Percentiles rank a stretch among this genome's conserved stretches.
Evolutionary conservation across 371 early-diverging fungal species (phyloP).

Genomic region (Cladochytrium tenue): DNA sequence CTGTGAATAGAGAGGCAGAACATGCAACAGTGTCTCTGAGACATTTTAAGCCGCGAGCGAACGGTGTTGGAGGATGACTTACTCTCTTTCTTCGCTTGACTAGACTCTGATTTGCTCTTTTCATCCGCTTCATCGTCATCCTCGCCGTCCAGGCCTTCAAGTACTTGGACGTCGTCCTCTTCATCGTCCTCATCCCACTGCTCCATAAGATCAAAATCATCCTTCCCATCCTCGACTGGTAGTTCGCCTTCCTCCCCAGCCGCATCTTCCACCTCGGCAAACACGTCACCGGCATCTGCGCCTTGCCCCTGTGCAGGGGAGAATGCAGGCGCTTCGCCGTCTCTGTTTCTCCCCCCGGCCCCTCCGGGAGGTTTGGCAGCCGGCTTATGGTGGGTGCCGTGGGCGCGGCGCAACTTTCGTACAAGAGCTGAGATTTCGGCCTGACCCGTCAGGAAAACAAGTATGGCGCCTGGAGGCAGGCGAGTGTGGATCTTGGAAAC

Average conservation of each 20-base stretch:
- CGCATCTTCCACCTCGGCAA: constrained; percentile 31
- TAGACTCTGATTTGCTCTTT: no score
- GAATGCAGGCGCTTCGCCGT: no score
- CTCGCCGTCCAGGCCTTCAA: constrained; percentile 37
- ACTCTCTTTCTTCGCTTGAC: no score
- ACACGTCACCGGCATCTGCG: constrained; percentile 26
- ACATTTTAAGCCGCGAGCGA: background rate
- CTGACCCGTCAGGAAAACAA: constrained; percentile 92
- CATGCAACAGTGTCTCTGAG: constrained; percentile 49
- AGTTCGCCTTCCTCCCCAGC: constrained; percentile 50
- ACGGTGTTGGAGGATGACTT: no score
- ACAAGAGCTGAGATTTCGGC: constrained; percentile 83
- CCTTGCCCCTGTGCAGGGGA: no score
- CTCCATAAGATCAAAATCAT: constrained; percentile 42
- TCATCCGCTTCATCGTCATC: constrained; percentile 26
- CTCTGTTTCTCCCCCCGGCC: no score
- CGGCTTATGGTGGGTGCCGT: no score
- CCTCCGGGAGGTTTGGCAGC: no score
- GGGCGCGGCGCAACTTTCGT: constrained; percentile 63
- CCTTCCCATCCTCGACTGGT: constrained; percentile 33
- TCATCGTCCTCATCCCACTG: constrained; percentile 56
- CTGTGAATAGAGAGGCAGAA: constrained; percentile 91
- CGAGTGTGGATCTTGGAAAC: constrained; percentile 87
- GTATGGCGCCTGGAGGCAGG: constrained; percentile 88
- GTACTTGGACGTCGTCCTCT: constrained; percentile 40